A percentile compares a stretch with the other conserved stretches of the same genome.
phyloP scores from a whole-genome alignment of 306 rosid species.

The Boehmeria nivea region DNA sequence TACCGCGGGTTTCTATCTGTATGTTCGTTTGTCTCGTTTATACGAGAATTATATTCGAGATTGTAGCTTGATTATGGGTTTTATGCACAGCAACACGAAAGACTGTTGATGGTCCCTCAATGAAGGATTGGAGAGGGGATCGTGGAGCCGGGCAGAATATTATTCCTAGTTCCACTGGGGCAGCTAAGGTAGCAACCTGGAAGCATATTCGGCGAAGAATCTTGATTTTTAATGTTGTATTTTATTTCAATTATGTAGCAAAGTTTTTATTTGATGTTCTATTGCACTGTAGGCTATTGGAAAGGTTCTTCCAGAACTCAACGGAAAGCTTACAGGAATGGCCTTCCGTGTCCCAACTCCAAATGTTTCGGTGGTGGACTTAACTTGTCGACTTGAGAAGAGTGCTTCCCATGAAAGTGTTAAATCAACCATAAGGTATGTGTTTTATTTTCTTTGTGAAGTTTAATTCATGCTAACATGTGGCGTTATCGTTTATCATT shows the following conservation, averaged over 20 bases:
- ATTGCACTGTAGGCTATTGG: constrained; percentile 77
- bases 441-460: neutral
- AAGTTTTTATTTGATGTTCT: neutral
- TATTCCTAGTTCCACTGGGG: constrained; percentile 99
- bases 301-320: constrained; percentile 94
- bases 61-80: constrained; percentile 16
- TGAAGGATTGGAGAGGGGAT: constrained; percentile 99
- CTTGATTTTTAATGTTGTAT: neutral
- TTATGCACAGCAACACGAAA: constrained; percentile 78
- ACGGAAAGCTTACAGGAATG: constrained; percentile 99
- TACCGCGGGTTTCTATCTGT: constrained; percentile 72
- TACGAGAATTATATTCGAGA: neutral
- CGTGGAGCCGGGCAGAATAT: constrained; percentile 95
- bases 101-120: constrained; percentile 98
- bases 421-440: constrained; percentile 80
- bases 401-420: constrained; percentile 86
- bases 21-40: neutral
- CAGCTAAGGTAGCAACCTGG: constrained; percentile 63
- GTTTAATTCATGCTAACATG: neutral
- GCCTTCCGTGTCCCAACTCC: constrained; percentile 99
- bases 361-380: constrained; percentile 92
- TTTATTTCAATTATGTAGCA: too few relatives aligned
- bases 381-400: constrained; percentile 87
- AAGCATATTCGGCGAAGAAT: neutral
- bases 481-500: neutral